Conservation (phyloP, 1,139 yeast species). For the Nakaseomyces kungkrabaensis region DNA sequence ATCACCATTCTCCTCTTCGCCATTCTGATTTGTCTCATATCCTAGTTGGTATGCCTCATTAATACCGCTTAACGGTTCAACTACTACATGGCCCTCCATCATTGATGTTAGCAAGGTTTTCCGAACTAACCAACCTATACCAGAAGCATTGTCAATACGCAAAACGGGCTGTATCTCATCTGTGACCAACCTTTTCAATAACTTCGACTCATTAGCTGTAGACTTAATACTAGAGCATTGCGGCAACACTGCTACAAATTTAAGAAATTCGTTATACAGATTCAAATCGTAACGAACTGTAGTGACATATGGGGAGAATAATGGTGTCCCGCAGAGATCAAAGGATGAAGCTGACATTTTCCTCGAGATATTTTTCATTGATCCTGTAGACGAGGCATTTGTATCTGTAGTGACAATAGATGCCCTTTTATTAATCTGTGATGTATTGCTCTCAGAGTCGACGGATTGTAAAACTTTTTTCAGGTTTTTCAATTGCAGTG, state of each 20-base stretch:
- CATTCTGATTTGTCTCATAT: conserved; percentile 2
- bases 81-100: conserved; percentile 69
- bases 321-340: conserved; percentile 13
- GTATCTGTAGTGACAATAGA: conserved; percentile 13
- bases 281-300: conserved; percentile 52
- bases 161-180: conserved; percentile 77
- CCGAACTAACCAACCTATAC: conserved; percentile 48
- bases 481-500: conserved; percentile 59
- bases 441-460: conserved; percentile 11
- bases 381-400: conserved; percentile 12
- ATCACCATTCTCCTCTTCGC: conserved; percentile 9
- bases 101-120: conserved; percentile 55
- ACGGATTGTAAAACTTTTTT: conserved; percentile 46
- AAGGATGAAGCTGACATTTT: conserved; percentile 8
- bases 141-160: conserved; percentile 51
- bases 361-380: conserved; percentile 13
- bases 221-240: conserved; percentile 28
- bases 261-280: conserved; percentile 30
- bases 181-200: conserved; percentile 52
- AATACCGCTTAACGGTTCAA: conserved; percentile 81
- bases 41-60: conserved; percentile 42
- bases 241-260: conserved; percentile 29
- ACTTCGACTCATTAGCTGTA: conserved; percentile 40
- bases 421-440: conserved; percentile 12
- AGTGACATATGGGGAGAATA: conserved; percentile 46